These are phyloP conservation scores for Lycium ferocissimum DNA, from an alignment of 257 asterid species.

Conservation along the genomic window DNA sequence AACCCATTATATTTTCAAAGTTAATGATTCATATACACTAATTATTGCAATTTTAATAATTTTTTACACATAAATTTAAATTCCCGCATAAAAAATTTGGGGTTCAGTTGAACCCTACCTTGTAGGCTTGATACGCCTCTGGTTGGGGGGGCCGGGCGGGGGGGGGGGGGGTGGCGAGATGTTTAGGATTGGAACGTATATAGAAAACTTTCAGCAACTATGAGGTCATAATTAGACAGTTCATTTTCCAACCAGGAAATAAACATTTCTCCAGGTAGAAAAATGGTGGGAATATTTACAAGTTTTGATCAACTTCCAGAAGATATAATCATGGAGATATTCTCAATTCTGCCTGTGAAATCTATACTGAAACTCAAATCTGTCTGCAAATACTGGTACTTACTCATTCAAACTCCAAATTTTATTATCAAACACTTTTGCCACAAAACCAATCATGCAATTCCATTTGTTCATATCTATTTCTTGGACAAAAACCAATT, in stretches of 20 bases:
- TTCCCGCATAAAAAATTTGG: no score
- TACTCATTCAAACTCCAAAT: constrained; percentile 42
- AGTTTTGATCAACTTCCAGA: constrained; percentile 38
- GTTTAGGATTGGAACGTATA: not conserved
- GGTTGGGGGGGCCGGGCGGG: no score
- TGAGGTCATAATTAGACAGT: not conserved
- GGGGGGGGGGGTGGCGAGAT: no score
- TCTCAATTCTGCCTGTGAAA: constrained; percentile 52
- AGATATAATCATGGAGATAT: constrained; percentile 47
- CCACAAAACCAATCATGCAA: constrained; percentile 40
- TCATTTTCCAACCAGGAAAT: not conserved
- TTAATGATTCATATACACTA: no score
- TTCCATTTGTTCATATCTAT: constrained; percentile 47
- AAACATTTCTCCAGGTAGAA: not conserved
- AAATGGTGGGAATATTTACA: not conserved
- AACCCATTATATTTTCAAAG: no score
- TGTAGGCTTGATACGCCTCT: no score
- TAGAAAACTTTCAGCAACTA: not conserved
- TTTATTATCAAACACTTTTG: constrained; percentile 43
- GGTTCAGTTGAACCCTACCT: no score
- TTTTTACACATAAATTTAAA: no score
- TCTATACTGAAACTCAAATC: constrained; percentile 43
- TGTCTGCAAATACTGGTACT: constrained; percentile 52
- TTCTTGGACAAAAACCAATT: constrained; percentile 30
- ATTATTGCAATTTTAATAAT: no score